Evolutionary conservation across 495 filamentous ascomycete species (phyloP), one percentile per base, ranked within the genome.

Genomic region (Cercophora newfieldiana): DNA sequence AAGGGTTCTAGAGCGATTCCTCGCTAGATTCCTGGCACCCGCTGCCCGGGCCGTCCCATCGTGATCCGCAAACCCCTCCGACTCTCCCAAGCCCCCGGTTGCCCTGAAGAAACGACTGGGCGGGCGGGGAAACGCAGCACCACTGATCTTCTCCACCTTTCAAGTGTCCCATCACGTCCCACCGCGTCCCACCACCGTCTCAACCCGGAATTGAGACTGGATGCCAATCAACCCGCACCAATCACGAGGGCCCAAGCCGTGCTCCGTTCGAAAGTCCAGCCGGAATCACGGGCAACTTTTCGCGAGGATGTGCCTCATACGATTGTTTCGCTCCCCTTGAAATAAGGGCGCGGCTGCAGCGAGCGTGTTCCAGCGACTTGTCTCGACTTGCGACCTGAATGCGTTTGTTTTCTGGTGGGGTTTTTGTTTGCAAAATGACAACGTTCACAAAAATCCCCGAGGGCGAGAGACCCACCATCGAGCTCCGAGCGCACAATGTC

Each of bases 371-470:
- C 37, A 14, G 3, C 12, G 12, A 4, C 18, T 16, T 44, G 37
- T 44, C 10, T 44, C 37, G 12, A 44, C 10, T 14, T 6, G 18
- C 10, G 18, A 2, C 3, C 10, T 2, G 3, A 44, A 2, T 6
- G 10, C 37, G 18, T 4, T 4, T 33, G 12, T 12, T 33, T n/a
- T 33, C 12, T 44, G 37, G 37, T 2, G 37, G 10, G 18, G 4
- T 14, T 44, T 14, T 6, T 2, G 4, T n/a, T n/a, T n/a, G 2
- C 54, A 57, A 29, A 10, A 66, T 66, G 67, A 65, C 67, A 12
- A 66, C 67, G 6, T 69, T 62, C 5, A 69, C 67, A 10, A 61
- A 62, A 44, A 69, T 69, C 54, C 28, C 55, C 2, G 67, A 62
- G 29, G 67, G 63, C 21, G 59, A 62, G 18, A 30, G 19, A 21